A percentile compares a stretch with the other conserved stretches of the same genome.
These are phyloP conservation scores for Tulasnella sp. DNA, from an alignment of 768 basidiomycete genomes.

Conservation along the genomic window DNA sequence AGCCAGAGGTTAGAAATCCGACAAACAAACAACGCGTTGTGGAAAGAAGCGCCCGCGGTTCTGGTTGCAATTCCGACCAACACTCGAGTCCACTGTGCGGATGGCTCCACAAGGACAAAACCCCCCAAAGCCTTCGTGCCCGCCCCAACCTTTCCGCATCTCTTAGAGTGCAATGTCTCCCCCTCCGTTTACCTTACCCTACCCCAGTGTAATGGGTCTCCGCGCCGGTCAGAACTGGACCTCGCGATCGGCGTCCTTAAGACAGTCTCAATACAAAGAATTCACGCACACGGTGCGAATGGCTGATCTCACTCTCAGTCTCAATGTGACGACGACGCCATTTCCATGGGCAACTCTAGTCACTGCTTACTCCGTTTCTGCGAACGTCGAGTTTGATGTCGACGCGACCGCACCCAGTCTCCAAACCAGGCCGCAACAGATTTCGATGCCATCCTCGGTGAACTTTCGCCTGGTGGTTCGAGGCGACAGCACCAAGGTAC, in stretches of 20 bases:
- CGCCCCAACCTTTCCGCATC: no score
- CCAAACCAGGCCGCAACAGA: constrained; percentile 37
- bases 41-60: not conserved
- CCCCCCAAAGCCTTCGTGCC: no score
- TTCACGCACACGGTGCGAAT: no score
- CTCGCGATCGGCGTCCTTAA: no score
- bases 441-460: constrained; percentile 60
- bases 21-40: no score
- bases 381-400: constrained; percentile 42
- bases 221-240: no score
- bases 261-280: no score
- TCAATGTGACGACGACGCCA: constrained; percentile 60
- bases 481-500: constrained; percentile 57
- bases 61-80: not conserved
- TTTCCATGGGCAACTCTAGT: constrained; percentile 69
- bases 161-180: no score
- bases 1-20: no score
- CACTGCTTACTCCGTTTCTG: constrained; percentile 52
- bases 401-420: constrained; percentile 16
- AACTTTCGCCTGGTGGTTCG: constrained; percentile 40
- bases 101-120: no score
- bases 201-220: no score
- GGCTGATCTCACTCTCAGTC: constrained; percentile 66
- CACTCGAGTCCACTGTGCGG: constrained; percentile 37
- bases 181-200: no score